Evolutionary conservation across 2,329 filamentous ascomycete genomes (phyloP), one percentile per base, ranked within the genome.

Genomic region (Pseudohalonectria lignicola): DNA sequence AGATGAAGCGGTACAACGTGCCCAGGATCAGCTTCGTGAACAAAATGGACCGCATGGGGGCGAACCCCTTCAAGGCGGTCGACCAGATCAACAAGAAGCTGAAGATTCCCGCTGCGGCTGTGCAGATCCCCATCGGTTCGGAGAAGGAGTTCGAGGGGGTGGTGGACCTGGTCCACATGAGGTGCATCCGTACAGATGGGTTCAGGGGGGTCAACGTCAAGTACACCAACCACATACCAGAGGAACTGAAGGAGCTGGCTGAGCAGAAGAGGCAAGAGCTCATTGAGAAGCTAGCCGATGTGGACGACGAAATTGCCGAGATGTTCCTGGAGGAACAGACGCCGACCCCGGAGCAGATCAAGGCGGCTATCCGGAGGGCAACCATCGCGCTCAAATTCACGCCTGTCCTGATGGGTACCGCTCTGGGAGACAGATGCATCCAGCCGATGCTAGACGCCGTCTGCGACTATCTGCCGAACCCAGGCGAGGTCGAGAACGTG

Each of bases 11-110:
- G 49, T 98, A 98, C 71, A 90, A 96, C 56, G 81, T 98, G 45
- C 92, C 92, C 43, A 76, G 92, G 51, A 80, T 98, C 59, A 94
- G 85, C 39, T 98, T 98, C 55, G 79, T 98, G 58, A 98, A 98
- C 70, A 98, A 98, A 73, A 96, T 98, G 90, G 92, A 98, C 56
- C 82, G 92, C 47, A 95, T 95, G 83, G 92, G 92, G 43, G 86
- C 92, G 47, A 96, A 98, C 57, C 92, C 92, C 8, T 98, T 88
- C 78, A 95, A 94, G 64, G 88, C 87, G 8, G 79, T 98, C 41
- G 90, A 98, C 30, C 88, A 95, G 64, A 96, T 98, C 70, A 95
- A 94, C 66, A 76, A 80, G 52, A 98, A 98, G 66, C 76, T 98
- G 45, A 88, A 88, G 64, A 82, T 96, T 38, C 80, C 85, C 23